phyloP scores from a whole-genome alignment of 495 filamentous ascomycete genomes.

The Neurospora sp. region DNA sequence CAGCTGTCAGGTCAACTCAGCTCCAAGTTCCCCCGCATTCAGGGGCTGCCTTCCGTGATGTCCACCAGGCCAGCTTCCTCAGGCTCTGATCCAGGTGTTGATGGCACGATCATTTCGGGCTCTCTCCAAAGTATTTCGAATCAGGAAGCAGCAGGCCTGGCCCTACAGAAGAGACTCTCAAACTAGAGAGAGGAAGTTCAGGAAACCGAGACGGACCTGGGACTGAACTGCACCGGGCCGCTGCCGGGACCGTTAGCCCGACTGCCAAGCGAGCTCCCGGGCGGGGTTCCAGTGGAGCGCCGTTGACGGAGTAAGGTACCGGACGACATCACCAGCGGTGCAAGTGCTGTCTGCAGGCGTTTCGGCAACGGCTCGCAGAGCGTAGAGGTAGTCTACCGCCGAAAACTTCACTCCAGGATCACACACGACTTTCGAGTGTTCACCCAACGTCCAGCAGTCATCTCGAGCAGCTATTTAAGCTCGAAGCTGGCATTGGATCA shows the following conservation, averaged over 20 bases:
- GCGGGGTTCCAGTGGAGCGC: not conserved
- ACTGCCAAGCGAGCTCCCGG: not conserved
- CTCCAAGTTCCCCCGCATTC: not conserved
- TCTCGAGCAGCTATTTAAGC: not conserved
- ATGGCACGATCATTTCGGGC: not conserved
- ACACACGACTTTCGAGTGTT: not conserved
- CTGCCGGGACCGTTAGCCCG: not conserved
- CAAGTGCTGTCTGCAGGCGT: not conserved
- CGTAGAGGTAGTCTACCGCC: not conserved
- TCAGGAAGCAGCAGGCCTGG: not conserved
- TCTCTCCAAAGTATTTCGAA: not conserved
- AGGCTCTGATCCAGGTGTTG: not conserved
- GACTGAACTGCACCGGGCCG: not conserved
- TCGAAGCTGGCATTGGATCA: not conserved
- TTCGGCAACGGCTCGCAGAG: not conserved
- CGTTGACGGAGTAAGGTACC: not conserved
- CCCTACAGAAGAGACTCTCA: not conserved
- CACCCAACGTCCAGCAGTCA: not conserved
- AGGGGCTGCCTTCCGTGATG: not conserved
- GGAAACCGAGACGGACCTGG: not conserved
- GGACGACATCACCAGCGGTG: not conserved
- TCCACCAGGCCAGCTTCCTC: not conserved
- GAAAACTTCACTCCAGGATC: not conserved
- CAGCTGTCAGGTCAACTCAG: not conserved
- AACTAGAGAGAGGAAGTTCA: not conserved